Evolutionary conservation across 1,284 basidiomycete species (phyloP).

Genomic region (Gymnopus androsaceus): DNA sequence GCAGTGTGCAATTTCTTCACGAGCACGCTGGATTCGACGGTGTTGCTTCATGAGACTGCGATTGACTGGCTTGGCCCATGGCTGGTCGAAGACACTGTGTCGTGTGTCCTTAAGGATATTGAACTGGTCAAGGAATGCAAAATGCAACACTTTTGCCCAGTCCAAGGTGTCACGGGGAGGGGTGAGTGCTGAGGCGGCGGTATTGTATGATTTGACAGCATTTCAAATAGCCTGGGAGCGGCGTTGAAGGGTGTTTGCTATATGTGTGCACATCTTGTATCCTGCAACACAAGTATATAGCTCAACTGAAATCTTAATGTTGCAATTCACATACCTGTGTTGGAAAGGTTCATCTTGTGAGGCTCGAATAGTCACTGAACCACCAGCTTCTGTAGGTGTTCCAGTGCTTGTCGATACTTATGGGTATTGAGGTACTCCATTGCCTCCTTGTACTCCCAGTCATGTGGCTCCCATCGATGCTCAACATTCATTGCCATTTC

Average conservation of each 20-base stretch:
- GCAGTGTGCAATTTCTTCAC: constrained; percentile 10
- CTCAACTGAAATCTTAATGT: background rate
- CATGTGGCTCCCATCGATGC: constrained; percentile 13
- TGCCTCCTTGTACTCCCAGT: background rate
- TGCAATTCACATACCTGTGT: constrained; percentile 17
- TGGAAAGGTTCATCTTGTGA: constrained; percentile 19
- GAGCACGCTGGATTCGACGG: constrained; percentile 4
- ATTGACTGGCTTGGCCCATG: too few species aligned
- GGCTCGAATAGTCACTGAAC: constrained; percentile 27
- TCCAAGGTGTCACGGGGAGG: constrained; percentile 1
- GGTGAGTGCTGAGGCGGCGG: too few species aligned
- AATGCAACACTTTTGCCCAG: constrained; percentile 4
- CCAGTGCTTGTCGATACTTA: too few species aligned
- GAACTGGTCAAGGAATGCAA: constrained; percentile 7
- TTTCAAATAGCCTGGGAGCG: constrained; percentile 18
- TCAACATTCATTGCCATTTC: constrained; percentile 13
- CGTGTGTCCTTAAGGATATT: constrained; percentile 8
- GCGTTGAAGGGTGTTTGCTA: constrained; percentile 17
- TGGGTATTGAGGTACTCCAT: background rate
- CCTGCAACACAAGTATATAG: constrained; percentile 23
- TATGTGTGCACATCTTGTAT: constrained; percentile 17
- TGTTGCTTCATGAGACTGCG: constrained; percentile 8
- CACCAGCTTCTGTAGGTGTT: too few species aligned
- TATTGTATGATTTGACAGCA: constrained; percentile 20
- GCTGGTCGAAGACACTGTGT: background rate